phyloP scores from a whole-genome alignment of 257 asterid species.

The Petrea volubilis region DNA sequence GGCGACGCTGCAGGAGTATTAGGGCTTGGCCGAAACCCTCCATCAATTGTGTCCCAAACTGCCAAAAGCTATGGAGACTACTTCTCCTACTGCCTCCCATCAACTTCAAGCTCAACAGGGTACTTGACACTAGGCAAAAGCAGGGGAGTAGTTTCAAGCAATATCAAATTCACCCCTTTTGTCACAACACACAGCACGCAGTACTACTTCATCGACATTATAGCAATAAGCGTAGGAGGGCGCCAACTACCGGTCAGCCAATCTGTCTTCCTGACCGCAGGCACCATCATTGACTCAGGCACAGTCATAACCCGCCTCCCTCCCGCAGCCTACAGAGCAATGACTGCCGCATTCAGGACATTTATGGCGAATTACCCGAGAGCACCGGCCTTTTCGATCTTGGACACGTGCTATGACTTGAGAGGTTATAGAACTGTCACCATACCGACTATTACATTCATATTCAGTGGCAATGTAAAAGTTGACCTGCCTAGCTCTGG shows the following conservation, averaged over 20 bases:
- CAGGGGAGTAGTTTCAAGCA: neutral
- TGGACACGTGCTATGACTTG: constrained; percentile 57
- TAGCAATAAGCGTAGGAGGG: constrained; percentile 33
- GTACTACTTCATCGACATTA: neutral
- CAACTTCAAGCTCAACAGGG: constrained; percentile 53
- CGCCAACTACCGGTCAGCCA: constrained; percentile 30
- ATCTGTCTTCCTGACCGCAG: constrained; percentile 35
- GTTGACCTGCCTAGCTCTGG: neutral
- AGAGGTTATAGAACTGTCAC: constrained; percentile 21
- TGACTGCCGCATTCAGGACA: constrained; percentile 38
- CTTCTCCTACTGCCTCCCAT: constrained; percentile 84
- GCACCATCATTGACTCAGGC: constrained; percentile 57
- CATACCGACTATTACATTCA: neutral
- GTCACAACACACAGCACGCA: neutral
- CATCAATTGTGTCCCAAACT: constrained; percentile 70
- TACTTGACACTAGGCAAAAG: constrained; percentile 29
- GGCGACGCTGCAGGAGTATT: constrained; percentile 63
- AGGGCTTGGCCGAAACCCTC: constrained; percentile 62
- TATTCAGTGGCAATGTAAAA: neutral
- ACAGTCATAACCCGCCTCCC: constrained; percentile 58
- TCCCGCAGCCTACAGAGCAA: constrained; percentile 31
- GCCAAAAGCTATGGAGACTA: constrained; percentile 45
- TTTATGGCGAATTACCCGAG: constrained; percentile 37
- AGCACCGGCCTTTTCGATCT: constrained; percentile 36
- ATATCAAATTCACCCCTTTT: neutral